These are phyloP conservation scores for Chrysoporthe austroafricana DNA, from an alignment of 2,329 filamentous ascomycete species.

Conservation along the genomic window DNA sequence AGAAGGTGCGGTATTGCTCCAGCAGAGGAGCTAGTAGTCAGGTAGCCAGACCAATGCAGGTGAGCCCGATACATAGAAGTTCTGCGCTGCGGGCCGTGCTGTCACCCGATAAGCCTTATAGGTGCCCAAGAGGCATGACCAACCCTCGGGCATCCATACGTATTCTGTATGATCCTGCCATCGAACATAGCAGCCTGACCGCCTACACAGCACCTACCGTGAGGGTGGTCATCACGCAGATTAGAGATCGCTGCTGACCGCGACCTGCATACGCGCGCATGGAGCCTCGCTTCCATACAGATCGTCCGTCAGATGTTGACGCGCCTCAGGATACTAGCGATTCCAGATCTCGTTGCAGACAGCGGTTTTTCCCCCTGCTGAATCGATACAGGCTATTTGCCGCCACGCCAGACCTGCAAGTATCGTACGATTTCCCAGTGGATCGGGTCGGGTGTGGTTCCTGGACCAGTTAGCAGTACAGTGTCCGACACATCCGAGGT, in stretches of 20 bases:
- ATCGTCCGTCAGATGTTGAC: not conserved
- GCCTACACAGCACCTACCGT: not conserved
- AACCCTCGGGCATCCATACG: not conserved
- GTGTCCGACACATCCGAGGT: not conserved
- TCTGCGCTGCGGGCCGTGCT: not conserved
- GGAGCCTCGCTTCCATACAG: not conserved
- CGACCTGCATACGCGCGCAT: not conserved
- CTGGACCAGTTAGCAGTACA: constrained; percentile 4
- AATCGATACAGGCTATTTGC: not conserved
- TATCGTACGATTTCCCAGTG: constrained; percentile 20
- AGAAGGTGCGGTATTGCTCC: not conserved
- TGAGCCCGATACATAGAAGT: not conserved
- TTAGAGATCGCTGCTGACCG: constrained; percentile 1
- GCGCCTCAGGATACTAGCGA: not conserved
- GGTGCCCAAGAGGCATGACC: not conserved
- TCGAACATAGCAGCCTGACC: not conserved
- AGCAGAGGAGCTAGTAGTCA: not conserved
- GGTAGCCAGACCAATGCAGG: constrained; percentile 2
- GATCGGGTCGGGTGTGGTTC: constrained; percentile 17
- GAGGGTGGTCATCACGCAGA: not conserved
- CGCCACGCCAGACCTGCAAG: constrained; percentile 18
- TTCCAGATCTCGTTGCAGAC: not conserved
- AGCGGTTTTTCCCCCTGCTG: not conserved
- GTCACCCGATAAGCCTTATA: not conserved
- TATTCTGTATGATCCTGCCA: not conserved